Base-by-base conservation (phyloP, 352 stramenopile genomes). In the Pythium volutum region DNA sequence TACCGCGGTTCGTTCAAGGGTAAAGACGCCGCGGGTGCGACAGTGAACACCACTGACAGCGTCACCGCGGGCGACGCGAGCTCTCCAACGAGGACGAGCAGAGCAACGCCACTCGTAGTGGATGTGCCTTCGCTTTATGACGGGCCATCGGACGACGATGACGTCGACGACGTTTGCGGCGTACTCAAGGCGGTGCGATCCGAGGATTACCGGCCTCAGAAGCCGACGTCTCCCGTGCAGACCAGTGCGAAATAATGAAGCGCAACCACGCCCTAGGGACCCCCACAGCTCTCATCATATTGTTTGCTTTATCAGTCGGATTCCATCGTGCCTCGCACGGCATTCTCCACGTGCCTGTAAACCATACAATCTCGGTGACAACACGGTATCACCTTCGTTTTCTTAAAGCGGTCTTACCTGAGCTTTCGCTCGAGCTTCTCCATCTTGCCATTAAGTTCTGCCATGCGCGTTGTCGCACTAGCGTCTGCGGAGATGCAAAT, bases 401-500 rank as follows among this genome's bases (percentile, higher is more conserved):
- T 12, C 36, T 16, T 16, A 2, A 36, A 43, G 6, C 14, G 36
- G 15, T 38, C 54, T 20, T 36, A 81, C 77, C 74, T 69, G 16
- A 87, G 50, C 25, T 70, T 76, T 27, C 59, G 69, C 67, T 87
- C 77, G 36, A 87, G 50, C 1, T 59, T 29, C 14, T 65, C 55
- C 65, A 87, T 70, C 60, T 83, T 84, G 39, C 74, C 64, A 29
- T 76, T 66, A 16, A 87, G 54, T 22, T 60, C 59, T n/a, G 69
- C 65, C 53, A 87, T 59, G 12, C 75, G 58, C 7, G 55, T 71
- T 33, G 77, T 81, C 7, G 65, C 56, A 31, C 66, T 84, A 25
- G 73, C 55, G 64, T 87, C 77, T 87, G 33, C 23, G 22, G 42
- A n/a, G 10, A 10, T 3, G 46, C 5, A 49, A n/a, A 15, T 14